Conservation (phyloP, 75 land plant species). For the Pinus tabuliformis region DNA sequence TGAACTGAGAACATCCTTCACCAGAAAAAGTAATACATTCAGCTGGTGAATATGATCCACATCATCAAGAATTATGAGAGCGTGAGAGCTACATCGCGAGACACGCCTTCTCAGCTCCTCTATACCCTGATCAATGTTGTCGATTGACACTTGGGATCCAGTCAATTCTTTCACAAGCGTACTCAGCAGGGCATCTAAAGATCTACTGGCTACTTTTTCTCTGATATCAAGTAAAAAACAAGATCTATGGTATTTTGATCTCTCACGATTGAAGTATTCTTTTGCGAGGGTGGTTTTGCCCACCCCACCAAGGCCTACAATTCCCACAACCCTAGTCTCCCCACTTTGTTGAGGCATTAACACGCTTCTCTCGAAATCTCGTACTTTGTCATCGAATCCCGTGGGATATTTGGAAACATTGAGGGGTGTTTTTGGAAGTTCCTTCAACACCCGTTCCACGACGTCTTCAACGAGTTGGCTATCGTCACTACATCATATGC, state of each 20-base stretch:
- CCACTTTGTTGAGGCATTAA: not conserved
- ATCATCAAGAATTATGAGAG: too few relatives aligned
- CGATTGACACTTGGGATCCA: not conserved
- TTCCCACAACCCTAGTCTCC: not conserved
- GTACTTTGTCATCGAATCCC: not conserved
- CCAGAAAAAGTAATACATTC: too few relatives aligned
- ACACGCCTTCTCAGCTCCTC: not conserved
- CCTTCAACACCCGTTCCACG: not conserved
- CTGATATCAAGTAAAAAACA: not conserved
- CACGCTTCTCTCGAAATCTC: not conserved
- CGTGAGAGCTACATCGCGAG: not conserved
- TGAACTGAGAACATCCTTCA: too few relatives aligned
- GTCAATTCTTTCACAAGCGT: not conserved
- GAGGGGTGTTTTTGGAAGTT: not conserved
- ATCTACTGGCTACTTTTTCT: not conserved
- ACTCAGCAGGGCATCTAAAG: not conserved
- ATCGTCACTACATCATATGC: not conserved
- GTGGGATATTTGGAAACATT: not conserved
- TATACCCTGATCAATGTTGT: not conserved
- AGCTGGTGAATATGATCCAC: too few relatives aligned
- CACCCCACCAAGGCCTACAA: not conserved
- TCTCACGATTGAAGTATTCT: not conserved
- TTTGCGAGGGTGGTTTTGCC: conserved; percentile 4
- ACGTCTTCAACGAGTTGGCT: not conserved
- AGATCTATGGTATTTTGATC: not conserved